phyloP scores from a whole-genome alignment of 139 green algal species.

The Chlamydomonas sp. region DNA sequence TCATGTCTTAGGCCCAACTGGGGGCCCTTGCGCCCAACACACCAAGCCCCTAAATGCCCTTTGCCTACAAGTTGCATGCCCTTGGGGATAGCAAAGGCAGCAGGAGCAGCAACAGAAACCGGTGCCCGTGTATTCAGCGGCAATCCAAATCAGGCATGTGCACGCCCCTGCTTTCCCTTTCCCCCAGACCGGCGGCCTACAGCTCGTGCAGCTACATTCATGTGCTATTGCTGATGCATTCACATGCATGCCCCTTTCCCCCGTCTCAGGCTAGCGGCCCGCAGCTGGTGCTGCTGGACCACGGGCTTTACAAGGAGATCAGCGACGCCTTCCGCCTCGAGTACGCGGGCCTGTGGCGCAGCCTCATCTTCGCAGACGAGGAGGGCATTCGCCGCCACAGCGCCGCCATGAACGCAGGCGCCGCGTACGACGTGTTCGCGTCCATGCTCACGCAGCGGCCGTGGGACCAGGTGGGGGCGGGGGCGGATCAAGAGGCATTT shows the following conservation, averaged over 20 bases:
- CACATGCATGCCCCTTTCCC: no score
- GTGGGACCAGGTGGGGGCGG: constrained; percentile 79
- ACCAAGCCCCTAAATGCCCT: no score
- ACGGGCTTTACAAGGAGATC: constrained; percentile 86
- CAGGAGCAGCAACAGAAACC: neutral
- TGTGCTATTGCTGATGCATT: neutral
- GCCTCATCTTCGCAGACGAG: constrained; percentile 86
- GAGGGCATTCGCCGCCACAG: constrained; percentile 74
- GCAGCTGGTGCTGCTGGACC: constrained; percentile 91
- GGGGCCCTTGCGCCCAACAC: neutral
- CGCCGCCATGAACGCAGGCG: constrained; percentile 85
- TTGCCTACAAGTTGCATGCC: no score
- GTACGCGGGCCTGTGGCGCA: constrained; percentile 84
- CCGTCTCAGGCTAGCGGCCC: constrained; percentile 23
- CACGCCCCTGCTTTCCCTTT: no score
- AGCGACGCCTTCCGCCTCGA: constrained; percentile 71
- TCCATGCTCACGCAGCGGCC: constrained; percentile 88
- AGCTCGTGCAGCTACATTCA: constrained; percentile 84
- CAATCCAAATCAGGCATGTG: no score
- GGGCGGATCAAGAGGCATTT: neutral
- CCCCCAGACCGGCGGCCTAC: constrained; percentile 24
- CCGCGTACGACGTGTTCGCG: constrained; percentile 82
- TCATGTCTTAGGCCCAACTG: neutral
- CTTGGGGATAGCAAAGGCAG: neutral
- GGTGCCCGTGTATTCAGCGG: neutral